Evolutionary conservation across 495 filamentous ascomycete genomes (phyloP), one percentile per base, ranked within the genome.

Genomic region (Daldinia decipiens): DNA sequence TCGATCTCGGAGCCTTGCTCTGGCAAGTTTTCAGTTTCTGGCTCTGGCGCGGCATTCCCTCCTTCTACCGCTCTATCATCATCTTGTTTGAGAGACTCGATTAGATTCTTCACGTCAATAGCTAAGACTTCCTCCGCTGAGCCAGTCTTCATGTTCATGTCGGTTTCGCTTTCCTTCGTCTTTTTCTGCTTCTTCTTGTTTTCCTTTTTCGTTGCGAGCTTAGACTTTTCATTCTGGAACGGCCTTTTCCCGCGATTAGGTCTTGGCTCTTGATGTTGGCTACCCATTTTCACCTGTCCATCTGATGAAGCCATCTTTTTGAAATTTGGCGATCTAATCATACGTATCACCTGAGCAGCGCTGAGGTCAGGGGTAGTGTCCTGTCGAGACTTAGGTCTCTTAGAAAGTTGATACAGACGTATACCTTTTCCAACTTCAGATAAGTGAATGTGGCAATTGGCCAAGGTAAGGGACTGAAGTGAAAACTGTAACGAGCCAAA

Each of bases 1-100:
- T 96, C 91, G 51, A 97, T 87, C 72, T 95, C 92, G 3, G 88
- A 85, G 61, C 90, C 92, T 19, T 79, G 81, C 72, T 90, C 87
- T 4, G 93, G 93, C 3, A 94, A 65, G 1, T 54, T 24, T 13
- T 74, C 68, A 11, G 27, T 58, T 13, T 3, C 57, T 15, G n/a
- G 3, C 21, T 45, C 59, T 17, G 65, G 59, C 8, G 39, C 56
- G 29, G 39, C 39, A 43, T 76, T 55, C 7, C 13, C 36, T 59
- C 36, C 54, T 52, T 31, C 67, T 34, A 32, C 59, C 27, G 47
- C 63, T 13, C 38, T 60, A 17, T 58, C 60, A 15, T 70, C 59
- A 7, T 64, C 54, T 52, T 62, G 53, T 6, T 84, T 84, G 31
- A 85, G 78, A n/a, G 84, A 80, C 17, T 82, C 78, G 47, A 95